Evolutionary conservation across 2,329 filamentous ascomycete species (phyloP).

Genomic region (Pseudocercospora eumusae): DNA sequence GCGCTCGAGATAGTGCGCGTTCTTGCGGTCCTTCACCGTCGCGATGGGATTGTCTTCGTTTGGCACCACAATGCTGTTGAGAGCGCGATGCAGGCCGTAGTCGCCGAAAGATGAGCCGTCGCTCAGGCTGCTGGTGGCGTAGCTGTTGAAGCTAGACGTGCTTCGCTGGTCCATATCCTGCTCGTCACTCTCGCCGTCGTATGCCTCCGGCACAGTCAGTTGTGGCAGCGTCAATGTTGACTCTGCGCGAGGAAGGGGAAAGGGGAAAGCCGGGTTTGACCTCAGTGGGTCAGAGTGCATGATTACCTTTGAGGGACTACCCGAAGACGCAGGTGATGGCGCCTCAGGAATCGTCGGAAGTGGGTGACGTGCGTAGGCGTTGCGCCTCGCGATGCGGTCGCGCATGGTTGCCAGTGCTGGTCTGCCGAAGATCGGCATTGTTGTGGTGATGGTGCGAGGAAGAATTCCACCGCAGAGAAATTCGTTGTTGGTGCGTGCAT

Average conservation of each 20-base stretch:
- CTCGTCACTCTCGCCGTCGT: neutral
- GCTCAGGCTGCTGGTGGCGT: constrained; percentile 17
- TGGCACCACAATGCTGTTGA: constrained; percentile 14
- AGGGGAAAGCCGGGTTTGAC: neutral
- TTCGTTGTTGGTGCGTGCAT: neutral
- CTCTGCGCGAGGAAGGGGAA: neutral
- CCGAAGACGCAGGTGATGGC: neutral
- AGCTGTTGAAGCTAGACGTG: constrained; percentile 10
- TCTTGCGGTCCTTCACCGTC: constrained; percentile 22
- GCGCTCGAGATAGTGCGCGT: constrained; percentile 16
- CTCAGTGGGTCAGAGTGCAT: neutral
- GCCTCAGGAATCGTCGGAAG: neutral
- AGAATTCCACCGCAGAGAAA: neutral
- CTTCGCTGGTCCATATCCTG: neutral
- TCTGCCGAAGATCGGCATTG: neutral
- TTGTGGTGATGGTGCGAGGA: neutral
- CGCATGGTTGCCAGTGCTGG: constrained; percentile 1
- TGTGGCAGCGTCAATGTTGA: neutral
- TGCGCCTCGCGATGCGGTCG: neutral
- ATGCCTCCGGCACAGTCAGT: neutral
- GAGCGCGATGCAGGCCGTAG: constrained; percentile 19
- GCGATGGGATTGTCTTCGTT: constrained; percentile 16
- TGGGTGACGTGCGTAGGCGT: neutral
- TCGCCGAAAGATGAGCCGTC: constrained; percentile 10
- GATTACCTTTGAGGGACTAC: constrained; percentile 2